Evolutionary conservation across 2,329 filamentous ascomycete species (phyloP).

Genomic region (Alternaria arbusti): DNA sequence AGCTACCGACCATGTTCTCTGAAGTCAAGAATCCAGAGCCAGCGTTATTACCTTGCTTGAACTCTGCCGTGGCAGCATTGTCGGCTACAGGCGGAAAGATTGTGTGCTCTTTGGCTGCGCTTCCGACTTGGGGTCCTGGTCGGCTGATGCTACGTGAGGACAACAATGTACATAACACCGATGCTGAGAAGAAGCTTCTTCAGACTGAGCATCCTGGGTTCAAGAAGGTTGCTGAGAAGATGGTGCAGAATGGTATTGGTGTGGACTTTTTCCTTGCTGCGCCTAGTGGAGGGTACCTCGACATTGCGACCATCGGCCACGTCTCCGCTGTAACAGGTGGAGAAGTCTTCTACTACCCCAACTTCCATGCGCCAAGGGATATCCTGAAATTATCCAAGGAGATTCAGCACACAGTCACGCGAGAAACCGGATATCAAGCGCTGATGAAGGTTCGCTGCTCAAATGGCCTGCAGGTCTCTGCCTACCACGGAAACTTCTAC

Average conservation of each 20-base stretch:
- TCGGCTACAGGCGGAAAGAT: slow-evolving; percentile 91
- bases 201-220: slow-evolving; percentile 88
- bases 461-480: slow-evolving; percentile 89
- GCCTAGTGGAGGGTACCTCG: slow-evolving; percentile 87
- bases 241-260: slow-evolving; percentile 86
- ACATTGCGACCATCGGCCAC: slow-evolving; percentile 90
- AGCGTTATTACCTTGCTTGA: slow-evolving; percentile 81
- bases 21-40: slow-evolving; percentile 89
- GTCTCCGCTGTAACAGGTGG: slow-evolving; percentile 89
- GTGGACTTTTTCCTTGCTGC: slow-evolving; percentile 94
- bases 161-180: slow-evolving; percentile 77
- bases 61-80: slow-evolving; percentile 82
- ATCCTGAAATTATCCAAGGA: slow-evolving; percentile 83
- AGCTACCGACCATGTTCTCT: slow-evolving; percentile 85
- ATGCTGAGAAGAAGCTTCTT: slow-evolving; percentile 90
- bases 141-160: slow-evolving; percentile 86
- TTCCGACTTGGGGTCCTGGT: slow-evolving; percentile 91
- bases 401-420: slow-evolving; percentile 81
- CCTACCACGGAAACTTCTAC: slow-evolving; percentile 96
- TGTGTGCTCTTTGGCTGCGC: slow-evolving; percentile 81
- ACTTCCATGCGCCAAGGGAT: slow-evolving; percentile 89
- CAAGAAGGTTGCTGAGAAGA: slow-evolving; percentile 84
- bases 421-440: slow-evolving; percentile 93
- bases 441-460: slow-evolving; percentile 99
- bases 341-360: slow-evolving; percentile 95